Evolutionary conservation across 257 asterid species (phyloP), one percentile per base, ranked within the genome.

Genomic region (Cynanchum wilfordii): DNA sequence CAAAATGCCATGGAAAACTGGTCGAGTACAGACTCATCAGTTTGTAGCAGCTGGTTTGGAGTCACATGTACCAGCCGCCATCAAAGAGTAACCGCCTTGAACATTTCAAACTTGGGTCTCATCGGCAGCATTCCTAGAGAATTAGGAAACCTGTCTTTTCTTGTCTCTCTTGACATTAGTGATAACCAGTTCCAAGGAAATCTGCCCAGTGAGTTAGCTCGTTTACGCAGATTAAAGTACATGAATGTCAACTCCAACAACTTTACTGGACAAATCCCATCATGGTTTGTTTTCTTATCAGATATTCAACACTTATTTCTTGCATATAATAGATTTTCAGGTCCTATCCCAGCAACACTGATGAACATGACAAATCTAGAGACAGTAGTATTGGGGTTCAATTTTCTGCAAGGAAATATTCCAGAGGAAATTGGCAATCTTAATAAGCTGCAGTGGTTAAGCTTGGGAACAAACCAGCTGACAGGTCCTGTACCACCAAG

Each of bases 21-120:
- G 84, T 75, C 79, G 20, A 66, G 42, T 6, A 22, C 62, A 16
- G n/a, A 66, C 64, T 69, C 77, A 0, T 69, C 77, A 0, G 66
- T 80, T 33, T 80, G 87, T 67, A 66, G 56, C 70, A 66, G 56
- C n/a, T 83, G 83, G 84, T 75, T 69, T 58, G 87, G 82, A 57
- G 79, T 83, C 33, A 67, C 79, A 22, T 83, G 87, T 44, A 63
- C 76, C 50, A 45, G 22, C 40, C 63, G 62, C 55, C 73, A 70
- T 65, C 73, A 74, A 7, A 74, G 79, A 70, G 76, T 79, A 36
- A 71, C 50, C 5, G 57, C 70, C 33, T 70, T 75, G 57, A 70
- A 79, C 57, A 56, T 79, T 54, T 65, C 79, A 9, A 70, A 45
- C 69, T 70, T 74, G 70, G 79, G 72, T n/a, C 79, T 81, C 33